Conservation (phyloP, 352 stramenopile species). For the Plasmopara viticola region DNA sequence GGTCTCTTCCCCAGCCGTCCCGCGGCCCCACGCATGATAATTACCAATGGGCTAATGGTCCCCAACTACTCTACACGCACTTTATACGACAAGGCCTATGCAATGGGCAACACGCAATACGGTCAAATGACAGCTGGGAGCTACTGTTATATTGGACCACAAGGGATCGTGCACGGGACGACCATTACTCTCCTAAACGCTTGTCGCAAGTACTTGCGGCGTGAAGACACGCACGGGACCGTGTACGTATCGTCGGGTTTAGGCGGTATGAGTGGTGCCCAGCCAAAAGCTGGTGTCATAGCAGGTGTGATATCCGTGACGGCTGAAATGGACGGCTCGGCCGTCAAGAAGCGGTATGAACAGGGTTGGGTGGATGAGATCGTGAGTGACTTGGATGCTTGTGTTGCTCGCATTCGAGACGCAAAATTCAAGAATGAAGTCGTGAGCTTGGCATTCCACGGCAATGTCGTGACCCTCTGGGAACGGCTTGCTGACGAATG, state of each 20-base stretch:
- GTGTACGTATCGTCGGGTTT: constrained; percentile 85
- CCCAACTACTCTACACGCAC: constrained; percentile 84
- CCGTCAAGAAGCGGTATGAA: constrained; percentile 51
- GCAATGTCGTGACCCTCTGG: too few species aligned
- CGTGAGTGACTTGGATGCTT: too few species aligned
- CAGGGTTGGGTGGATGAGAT: too few species aligned
- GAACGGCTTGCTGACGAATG: too few species aligned
- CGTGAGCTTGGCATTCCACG: too few species aligned
- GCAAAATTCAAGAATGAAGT: too few species aligned
- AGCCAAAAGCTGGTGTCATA: constrained; percentile 83
- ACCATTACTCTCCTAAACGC: constrained; percentile 57
- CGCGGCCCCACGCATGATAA: constrained; percentile 73
- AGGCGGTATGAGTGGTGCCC: constrained; percentile 82
- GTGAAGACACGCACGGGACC: constrained; percentile 61
- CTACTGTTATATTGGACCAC: too few species aligned
- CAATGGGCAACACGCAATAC: constrained; percentile 82
- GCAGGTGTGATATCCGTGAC: constrained; percentile 82
- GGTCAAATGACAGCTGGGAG: constrained; percentile 41
- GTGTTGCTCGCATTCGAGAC: too few species aligned
- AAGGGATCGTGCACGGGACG: too few species aligned
- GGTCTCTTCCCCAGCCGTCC: constrained; percentile 12
- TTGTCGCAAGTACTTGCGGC: constrained; percentile 79
- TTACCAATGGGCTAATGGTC: constrained; percentile 89
- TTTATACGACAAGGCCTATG: constrained; percentile 86
- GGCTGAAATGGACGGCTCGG: constrained; percentile 69